Evolutionary conservation across 2,329 filamentous ascomycete species (phyloP), one percentile per base, ranked within the genome.

Genomic region (Dactylellina parvicollis): DNA sequence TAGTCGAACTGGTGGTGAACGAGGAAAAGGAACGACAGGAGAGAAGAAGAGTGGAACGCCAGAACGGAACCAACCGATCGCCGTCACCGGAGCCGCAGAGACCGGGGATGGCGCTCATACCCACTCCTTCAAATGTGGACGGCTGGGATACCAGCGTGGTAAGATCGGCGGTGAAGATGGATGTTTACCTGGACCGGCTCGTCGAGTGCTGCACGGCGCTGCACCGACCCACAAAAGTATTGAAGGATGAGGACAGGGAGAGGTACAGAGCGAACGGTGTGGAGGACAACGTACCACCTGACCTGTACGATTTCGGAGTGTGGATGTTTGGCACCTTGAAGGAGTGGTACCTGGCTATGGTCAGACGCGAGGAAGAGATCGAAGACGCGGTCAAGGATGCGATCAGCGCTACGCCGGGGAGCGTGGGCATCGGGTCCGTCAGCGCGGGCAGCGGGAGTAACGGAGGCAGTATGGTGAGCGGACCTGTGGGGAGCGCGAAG

Each of bases 281-380:
- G 12, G 69, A 73, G n/a, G 69, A 73, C 8, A 38, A 40, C 9
- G 47, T 28, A 0, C 44, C 46, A 1, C 69, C 69, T 4, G 69
- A 73, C 47, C n/a, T 73, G 9, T 73, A 66, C 30, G 69, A 73
- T 16, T 73, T 73, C 14, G 69, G 69, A 3, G 56, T 66, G 32
- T 73, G 69, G 69, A 73, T 73, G 69, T 73, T 73, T 24, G 60
- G 54, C 2, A 73, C 69, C 12, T 66, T 73, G 69, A 73, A 73
- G 46, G 69, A 73, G 47, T 73, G 69, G 69, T 73, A 73, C 50
- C 55, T 73, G 4, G 69, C 69, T 9, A 73, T 73, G 69, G 69
- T 73, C 5, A 22, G 55, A 36, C 36, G 69, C 12, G 69, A 73
- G 22, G 69, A 73, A 20, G 69, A 73, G 12, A 73, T 73, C 5